Conservation (phyloP, 192 early-diverging fungal genomes). For the Gorgonomyces haynaldii region DNA sequence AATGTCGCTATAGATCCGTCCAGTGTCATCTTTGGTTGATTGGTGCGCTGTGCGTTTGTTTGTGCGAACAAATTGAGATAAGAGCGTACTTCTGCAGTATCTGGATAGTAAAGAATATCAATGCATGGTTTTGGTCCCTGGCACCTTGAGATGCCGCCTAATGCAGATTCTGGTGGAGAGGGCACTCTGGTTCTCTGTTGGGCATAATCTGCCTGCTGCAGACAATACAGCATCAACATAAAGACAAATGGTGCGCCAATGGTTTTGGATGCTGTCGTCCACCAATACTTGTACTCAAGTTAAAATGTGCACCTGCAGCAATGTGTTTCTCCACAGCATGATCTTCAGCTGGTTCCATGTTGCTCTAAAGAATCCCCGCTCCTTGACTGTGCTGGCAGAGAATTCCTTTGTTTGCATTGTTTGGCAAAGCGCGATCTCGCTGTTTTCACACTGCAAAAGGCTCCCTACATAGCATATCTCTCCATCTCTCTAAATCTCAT, state of each 20-base stretch:
- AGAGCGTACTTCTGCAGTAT: constrained; percentile 5
- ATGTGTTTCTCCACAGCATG: constrained; percentile 57
- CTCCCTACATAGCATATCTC: no score
- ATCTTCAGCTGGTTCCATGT: constrained; percentile 38
- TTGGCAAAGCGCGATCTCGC: no score
- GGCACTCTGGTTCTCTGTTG: constrained; percentile 3
- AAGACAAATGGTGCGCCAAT: constrained; percentile 45
- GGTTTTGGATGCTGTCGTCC: constrained; percentile 40
- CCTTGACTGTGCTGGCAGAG: no score
- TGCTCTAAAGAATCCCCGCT: no score
- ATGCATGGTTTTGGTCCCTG: constrained; percentile 28
- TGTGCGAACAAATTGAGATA: constrained; percentile 2
- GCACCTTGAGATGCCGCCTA: constrained; percentile 8
- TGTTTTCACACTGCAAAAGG: no score
- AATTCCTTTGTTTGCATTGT: no score
- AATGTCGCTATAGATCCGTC: constrained; percentile 5
- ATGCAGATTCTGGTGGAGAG: constrained; percentile 4
- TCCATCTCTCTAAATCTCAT: no score
- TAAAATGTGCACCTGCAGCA: constrained; percentile 42
- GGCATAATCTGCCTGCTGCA: constrained; percentile 22
- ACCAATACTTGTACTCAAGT: constrained; percentile 28
- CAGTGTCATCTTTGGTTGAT: background rate
- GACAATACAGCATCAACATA: constrained; percentile 42
- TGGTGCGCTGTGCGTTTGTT: constrained; percentile 2
- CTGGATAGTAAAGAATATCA: constrained; percentile 42